Evolutionary conservation across 140 eudicot genomes (phyloP).

Genomic region (Erigeron philadelphicus): DNA sequence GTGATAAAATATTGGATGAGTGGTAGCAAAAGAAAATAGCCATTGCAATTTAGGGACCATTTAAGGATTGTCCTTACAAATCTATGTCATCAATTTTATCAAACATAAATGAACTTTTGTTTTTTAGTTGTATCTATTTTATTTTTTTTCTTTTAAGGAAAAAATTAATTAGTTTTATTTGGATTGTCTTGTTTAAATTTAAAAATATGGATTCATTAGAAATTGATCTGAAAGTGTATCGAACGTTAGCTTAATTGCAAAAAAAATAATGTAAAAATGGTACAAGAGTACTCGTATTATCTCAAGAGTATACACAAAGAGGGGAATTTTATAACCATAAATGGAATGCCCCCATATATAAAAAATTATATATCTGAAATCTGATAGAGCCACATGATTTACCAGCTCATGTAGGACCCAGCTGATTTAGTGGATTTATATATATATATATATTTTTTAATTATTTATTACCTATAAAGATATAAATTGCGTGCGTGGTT

Average conservation of each 20-base stretch:
- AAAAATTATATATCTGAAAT: neutral
- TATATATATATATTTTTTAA: neutral
- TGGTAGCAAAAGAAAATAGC: neutral
- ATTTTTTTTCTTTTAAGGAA: too few species aligned
- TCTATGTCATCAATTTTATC: slow-evolving; percentile 8
- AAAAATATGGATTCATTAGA: too few species aligned
- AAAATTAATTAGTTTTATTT: too few species aligned
- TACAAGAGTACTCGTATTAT: too few species aligned
- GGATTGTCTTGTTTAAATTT: too few species aligned
- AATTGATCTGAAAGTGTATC: too few species aligned
- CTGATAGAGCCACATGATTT: slow-evolving; percentile 33
- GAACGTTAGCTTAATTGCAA: too few species aligned
- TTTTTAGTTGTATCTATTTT: too few species aligned
- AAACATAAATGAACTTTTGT: neutral
- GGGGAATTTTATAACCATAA: neutral
- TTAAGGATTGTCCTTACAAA: slow-evolving; percentile 4
- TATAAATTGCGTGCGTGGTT: too few species aligned
- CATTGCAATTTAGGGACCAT: slow-evolving; percentile 18
- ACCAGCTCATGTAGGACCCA: slow-evolving; percentile 33
- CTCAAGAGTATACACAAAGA: too few species aligned
- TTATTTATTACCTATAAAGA: neutral
- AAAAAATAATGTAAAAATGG: too few species aligned
- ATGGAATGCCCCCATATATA: neutral
- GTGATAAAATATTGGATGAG: slow-evolving; percentile 10
- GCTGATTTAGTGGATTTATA: neutral